These are phyloP conservation scores for Scutellaria minor DNA, from an alignment of 257 asterid genomes.

Conservation along the genomic window DNA sequence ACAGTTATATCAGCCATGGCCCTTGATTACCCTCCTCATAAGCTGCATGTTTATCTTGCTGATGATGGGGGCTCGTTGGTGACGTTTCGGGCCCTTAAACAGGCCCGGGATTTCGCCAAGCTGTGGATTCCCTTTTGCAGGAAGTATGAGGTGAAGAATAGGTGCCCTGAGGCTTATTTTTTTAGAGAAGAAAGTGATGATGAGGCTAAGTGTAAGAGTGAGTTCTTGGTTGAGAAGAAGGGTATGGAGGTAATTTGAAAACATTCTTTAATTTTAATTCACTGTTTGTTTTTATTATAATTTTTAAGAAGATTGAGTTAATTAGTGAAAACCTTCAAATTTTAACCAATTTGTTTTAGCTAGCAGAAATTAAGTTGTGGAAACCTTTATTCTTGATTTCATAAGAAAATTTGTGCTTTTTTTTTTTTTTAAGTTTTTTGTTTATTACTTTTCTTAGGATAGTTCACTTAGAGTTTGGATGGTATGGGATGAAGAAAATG, in stretches of 20 bases:
- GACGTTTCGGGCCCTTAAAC: conserved; percentile 43
- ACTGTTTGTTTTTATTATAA: neutral
- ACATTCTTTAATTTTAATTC: neutral
- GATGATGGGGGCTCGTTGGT: conserved; percentile 64
- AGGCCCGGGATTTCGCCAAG: conserved; percentile 52
- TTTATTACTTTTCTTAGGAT: no score
- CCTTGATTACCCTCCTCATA: conserved; percentile 63
- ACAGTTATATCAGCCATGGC: conserved; percentile 80
- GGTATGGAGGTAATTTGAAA: conserved; percentile 40
- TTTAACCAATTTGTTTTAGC: no score
- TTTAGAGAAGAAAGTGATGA: neutral
- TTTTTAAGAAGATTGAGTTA: neutral
- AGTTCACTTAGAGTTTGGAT: no score
- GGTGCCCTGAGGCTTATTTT: conserved; percentile 64
- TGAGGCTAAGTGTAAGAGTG: neutral
- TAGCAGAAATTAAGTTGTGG: no score
- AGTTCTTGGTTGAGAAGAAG: conserved; percentile 35
- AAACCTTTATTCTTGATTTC: no score
- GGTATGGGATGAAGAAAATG: no score
- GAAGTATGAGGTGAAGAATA: conserved; percentile 44
- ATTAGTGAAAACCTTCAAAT: no score
- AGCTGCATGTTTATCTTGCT: conserved; percentile 61
- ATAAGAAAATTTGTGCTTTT: no score
- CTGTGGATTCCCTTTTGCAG: conserved; percentile 68
- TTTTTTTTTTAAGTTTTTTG: no score